A percentile compares a stretch with the other conserved stretches of the same genome.
phyloP scores from a whole-genome alignment of 2,329 filamentous ascomycete species.

The Fusarium sp. region DNA sequence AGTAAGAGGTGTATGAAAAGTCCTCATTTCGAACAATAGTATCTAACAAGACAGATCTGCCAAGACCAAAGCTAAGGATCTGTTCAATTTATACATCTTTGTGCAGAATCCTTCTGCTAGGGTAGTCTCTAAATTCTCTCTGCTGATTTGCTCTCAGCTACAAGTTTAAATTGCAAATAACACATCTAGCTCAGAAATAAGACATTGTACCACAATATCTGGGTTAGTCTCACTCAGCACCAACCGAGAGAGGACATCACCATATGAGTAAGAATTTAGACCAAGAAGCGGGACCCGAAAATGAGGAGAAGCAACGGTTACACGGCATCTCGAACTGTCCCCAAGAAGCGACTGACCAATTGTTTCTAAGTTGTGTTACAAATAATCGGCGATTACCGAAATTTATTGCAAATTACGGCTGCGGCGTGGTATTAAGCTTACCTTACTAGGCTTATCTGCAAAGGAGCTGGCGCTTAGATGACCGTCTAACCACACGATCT shows the following conservation, averaged over 20 bases:
- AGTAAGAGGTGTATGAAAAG: background rate
- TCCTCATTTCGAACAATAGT: background rate
- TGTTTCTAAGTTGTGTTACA: rapidly evolving
- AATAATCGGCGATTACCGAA: background rate
- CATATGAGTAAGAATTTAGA: background rate
- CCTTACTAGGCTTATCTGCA: no score
- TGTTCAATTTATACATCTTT: background rate
- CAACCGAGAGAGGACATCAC: background rate
- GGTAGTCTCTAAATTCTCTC: background rate
- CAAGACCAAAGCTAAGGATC: rapidly evolving
- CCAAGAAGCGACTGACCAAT: background rate
- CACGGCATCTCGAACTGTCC: background rate
- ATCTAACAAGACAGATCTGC: rapidly evolving
- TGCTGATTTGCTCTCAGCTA: no score
- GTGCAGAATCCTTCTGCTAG: background rate
- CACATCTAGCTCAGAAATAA: no score
- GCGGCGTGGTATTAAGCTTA: background rate
- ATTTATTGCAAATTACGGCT: background rate
- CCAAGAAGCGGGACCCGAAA: background rate
- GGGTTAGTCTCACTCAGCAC: background rate
- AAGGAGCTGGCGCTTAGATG: rapidly evolving
- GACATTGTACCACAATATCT: no score
- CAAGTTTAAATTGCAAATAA: no score
- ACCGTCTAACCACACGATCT: background rate
- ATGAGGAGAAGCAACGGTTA: background rate